Evolutionary conservation across 768 basidiomycete genomes (phyloP), one percentile per base, ranked within the genome.

Genomic region (Podaxis sp.): DNA sequence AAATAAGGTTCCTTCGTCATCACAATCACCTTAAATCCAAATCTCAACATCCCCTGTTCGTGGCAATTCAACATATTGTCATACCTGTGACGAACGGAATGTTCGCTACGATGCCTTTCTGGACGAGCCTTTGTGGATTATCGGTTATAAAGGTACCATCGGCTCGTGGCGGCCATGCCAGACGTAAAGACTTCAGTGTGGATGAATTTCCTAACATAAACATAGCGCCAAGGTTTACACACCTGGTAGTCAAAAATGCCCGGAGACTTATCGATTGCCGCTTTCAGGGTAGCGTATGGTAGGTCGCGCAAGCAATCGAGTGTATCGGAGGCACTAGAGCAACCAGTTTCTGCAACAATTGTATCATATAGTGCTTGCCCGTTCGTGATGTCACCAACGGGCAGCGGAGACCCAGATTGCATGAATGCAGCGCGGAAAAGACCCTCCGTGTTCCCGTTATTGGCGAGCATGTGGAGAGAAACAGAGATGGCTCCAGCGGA

Each of bases 401-500:
- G 80, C 33, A 82, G 72, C 2, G 82, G 81, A 0, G 79, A 75
- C 2, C 83, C 82, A 9, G 80, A 82, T 69, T 82, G 71, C 83
- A 85, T 82, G 67, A 84, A 78, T 3, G 70, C 83, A 13, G 74
- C 84, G 13, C 79, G 81, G 75, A 83, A 85, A 1, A 85, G 72
- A 0, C 79, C 78, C 59, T 81, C 80, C 15, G 70, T 73, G 54
- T 82, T 65, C 1, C 81, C 82, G 7, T 70, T 73, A 64, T 82
- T 81, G 38, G 79, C 73, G 7, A 84, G 57, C 77, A 84, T 82
- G 9, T 86, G 84, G 33, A 83, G 64, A 4, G 79, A 71, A 6
- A 80, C 81, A 44, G 81, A 81, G 52, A 84, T 80, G 1, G 86
- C 84, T 4, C 87, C 87, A 0, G 86, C 84, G 8, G 79, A 81